These are phyloP conservation scores for Mikania micrantha DNA, from an alignment of 129 eudicot species.

Conservation along the genomic window DNA sequence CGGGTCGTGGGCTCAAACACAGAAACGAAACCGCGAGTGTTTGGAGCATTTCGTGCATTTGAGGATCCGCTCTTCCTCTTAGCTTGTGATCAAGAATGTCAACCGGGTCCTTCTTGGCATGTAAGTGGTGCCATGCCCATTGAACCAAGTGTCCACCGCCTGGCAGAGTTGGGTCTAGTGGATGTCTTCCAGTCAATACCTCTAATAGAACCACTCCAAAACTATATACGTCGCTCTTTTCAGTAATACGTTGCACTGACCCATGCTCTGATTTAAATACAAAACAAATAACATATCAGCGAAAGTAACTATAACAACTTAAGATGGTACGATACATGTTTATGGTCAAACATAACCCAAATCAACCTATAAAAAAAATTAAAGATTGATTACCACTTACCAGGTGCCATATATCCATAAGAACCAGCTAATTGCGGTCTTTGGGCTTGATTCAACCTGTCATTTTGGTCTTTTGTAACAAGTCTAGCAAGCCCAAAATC, in stretches of 20 bases:
- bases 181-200: conserved; percentile 95
- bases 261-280: conserved; percentile 54
- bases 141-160: conserved; percentile 88
- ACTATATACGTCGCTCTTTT: conserved; percentile 98
- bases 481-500: conserved; percentile 93
- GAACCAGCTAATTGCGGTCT: conserved; percentile 92
- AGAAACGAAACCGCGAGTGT: conserved; percentile 87
- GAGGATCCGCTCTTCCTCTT: conserved; percentile 84
- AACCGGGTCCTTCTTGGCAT: conserved; percentile 47
- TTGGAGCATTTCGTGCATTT: conserved; percentile 96
- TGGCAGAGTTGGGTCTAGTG: conserved; percentile 90
- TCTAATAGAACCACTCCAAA: conserved; percentile 84
- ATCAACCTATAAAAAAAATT: background rate
- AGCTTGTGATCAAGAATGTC: conserved; percentile 81
- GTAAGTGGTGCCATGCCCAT: conserved; percentile 84
- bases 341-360: background rate
- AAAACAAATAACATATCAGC: background rate
- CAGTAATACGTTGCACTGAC: conserved; percentile 70
- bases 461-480: conserved; percentile 29
- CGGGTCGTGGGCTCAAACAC: conserved; percentile 67
- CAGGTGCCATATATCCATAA: conserved; percentile 99
- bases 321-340: background rate
- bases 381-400: conserved; percentile 21
- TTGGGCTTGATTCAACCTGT: conserved; percentile 36
- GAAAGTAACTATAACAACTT: background rate